Percentiles rank a stretch among this genome's conserved stretches.
phyloP scores from a whole-genome alignment of 257 asterid genomes.

The Primulina eburnea region DNA sequence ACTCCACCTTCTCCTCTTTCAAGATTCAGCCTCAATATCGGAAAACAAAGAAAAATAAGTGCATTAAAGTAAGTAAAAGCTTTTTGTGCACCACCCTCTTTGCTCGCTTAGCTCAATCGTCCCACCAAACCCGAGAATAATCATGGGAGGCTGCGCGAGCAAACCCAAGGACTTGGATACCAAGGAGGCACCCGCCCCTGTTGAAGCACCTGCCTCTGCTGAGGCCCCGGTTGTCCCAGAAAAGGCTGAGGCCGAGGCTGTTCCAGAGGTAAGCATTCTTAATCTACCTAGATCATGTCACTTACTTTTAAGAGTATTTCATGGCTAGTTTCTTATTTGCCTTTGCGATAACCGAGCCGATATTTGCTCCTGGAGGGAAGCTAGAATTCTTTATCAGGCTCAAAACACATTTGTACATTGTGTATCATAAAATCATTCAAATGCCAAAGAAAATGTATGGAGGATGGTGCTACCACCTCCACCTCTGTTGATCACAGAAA shows the following conservation, averaged over 20 bases:
- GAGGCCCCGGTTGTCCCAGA: constrained; percentile 31
- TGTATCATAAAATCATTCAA: too few relatives aligned
- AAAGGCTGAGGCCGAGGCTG: constrained; percentile 31
- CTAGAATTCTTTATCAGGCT: not conserved
- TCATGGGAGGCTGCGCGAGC: constrained; percentile 96
- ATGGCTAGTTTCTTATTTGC: not conserved
- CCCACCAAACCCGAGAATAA: constrained; percentile 20
- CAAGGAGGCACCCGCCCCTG: constrained; percentile 36
- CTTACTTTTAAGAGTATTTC: too few relatives aligned
- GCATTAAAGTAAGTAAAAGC: not conserved
- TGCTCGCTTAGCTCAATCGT: constrained; percentile 32
- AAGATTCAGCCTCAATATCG: constrained; percentile 31
- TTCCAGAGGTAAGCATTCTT: constrained; percentile 34
- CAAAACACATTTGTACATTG: too few relatives aligned
- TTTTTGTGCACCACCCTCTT: constrained; percentile 28
- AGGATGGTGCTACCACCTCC: not conserved
- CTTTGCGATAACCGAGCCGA: not conserved
- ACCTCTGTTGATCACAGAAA: not conserved
- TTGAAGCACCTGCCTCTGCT: constrained; percentile 34
- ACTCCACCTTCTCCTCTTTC: not conserved
- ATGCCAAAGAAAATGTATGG: not conserved
- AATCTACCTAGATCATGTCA: not conserved
- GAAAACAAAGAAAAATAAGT: not conserved
- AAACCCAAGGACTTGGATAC: constrained; percentile 66
- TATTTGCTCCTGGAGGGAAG: too few relatives aligned